Percentiles rank a stretch among this genome's conserved stretches.
These are phyloP conservation scores for Naganishia friedmannii DNA, from an alignment of 768 basidiomycete genomes.

Conservation along the genomic window DNA sequence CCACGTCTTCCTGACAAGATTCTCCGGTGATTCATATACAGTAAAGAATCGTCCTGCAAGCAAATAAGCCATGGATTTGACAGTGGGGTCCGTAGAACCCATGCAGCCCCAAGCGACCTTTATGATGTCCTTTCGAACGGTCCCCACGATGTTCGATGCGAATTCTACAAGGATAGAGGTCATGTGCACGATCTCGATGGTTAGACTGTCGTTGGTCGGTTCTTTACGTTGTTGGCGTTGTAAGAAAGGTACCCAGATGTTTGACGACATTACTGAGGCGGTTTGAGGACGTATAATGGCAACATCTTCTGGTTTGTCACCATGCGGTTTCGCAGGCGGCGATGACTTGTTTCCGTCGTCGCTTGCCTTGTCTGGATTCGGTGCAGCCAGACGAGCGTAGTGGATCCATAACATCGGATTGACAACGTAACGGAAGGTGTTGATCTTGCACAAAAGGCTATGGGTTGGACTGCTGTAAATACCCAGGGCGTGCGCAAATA, in stretches of 20 bases:
- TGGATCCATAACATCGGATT: conserved; percentile 81
- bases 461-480: conserved; percentile 70
- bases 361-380: conserved; percentile 54
- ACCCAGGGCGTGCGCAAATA: conserved; percentile 76
- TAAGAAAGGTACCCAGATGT: conserved; percentile 28
- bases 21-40: conserved; percentile 79
- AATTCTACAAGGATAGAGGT: conserved; percentile 83
- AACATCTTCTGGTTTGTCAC: conserved; percentile 62
- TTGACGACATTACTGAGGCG: conserved; percentile 51
- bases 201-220: conserved; percentile 64
- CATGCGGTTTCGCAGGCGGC: conserved; percentile 49
- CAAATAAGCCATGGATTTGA: conserved; percentile 88
- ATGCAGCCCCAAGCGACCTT: conserved; percentile 81
- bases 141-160: conserved; percentile 73
- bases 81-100: conserved; percentile 63
- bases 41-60: conserved; percentile 88
- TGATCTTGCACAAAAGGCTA: conserved; percentile 70
- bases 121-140: conserved; percentile 85
- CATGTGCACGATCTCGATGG: conserved; percentile 84
- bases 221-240: conserved; percentile 31
- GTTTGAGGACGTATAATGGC: conserved; percentile 20
- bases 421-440: conserved; percentile 67
- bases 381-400: conserved; percentile 58
- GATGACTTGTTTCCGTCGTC: conserved; percentile 18
- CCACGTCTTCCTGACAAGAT: conserved; percentile 89